Evolutionary conservation across 2,329 filamentous ascomycete genomes (phyloP).

Genomic region (Exophiala bonariae): DNA sequence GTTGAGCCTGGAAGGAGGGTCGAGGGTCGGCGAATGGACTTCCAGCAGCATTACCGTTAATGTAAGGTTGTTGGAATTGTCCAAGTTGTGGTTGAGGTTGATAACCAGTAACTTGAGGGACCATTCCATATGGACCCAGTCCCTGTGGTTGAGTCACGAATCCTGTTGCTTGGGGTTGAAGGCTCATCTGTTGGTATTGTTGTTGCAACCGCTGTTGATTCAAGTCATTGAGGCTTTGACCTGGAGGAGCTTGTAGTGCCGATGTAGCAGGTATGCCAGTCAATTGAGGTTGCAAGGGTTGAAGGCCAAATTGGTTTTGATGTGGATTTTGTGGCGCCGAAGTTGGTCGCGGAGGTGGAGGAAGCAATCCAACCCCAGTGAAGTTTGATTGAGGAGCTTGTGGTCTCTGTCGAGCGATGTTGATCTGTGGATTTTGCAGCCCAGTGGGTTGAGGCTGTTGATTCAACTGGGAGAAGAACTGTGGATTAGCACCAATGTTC

Average conservation of each 20-base stretch:
- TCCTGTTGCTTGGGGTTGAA: constrained; percentile 65
- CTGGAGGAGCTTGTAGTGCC: constrained; percentile 65
- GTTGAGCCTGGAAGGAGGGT: constrained; percentile 49
- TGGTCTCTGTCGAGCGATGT: constrained; percentile 64
- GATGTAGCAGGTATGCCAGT: constrained; percentile 66
- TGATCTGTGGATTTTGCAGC: constrained; percentile 29
- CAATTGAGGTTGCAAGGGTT: constrained; percentile 78
- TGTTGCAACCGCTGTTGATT: constrained; percentile 66
- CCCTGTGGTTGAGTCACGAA: constrained; percentile 45
- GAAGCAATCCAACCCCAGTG: constrained; percentile 64
- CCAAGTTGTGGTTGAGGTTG: constrained; percentile 53
- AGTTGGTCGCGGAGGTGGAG: constrained; percentile 78
- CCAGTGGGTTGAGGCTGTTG: constrained; percentile 29
- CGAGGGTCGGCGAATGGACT: constrained; percentile 58
- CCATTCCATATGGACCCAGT: constrained; percentile 40
- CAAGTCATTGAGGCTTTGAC: constrained; percentile 75
- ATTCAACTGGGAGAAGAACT: constrained; percentile 34
- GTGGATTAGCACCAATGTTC: constrained; percentile 39
- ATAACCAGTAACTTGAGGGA: constrained; percentile 50
- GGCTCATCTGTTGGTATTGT: constrained; percentile 46
- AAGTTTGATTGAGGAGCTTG: constrained; percentile 60
- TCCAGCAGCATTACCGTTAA: constrained; percentile 44
- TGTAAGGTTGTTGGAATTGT: constrained; percentile 51
- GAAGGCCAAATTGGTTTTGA: constrained; percentile 69
- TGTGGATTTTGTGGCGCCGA: constrained; percentile 81